These are phyloP conservation scores for Sclerotinia glacialis DNA, from an alignment of 2,329 filamentous ascomycete species.

Conservation along the genomic window DNA sequence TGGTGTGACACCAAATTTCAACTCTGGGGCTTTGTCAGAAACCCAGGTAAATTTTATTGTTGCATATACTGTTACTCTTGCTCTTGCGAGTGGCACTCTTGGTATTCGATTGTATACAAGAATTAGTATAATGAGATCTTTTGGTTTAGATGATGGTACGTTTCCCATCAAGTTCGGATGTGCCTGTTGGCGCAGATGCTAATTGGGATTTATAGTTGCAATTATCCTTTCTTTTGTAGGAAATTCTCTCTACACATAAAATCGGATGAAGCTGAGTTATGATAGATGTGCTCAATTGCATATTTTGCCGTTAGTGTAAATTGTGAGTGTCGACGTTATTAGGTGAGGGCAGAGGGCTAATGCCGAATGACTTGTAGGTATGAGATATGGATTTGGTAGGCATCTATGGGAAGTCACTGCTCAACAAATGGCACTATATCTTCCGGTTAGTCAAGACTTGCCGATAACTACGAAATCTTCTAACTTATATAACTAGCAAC, in stretches of 20 bases:
- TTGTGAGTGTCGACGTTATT: neutral
- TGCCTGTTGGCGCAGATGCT: neutral
- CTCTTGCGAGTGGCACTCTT: neutral
- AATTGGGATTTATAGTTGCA: neutral
- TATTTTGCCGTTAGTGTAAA: neutral
- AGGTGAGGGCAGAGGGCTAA: no score
- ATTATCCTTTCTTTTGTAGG: conserved; percentile 4
- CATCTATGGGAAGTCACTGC: conserved; percentile 9
- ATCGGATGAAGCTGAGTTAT: neutral
- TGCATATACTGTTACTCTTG: conserved; percentile 5
- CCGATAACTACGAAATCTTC: neutral
- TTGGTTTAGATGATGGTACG: conserved; percentile 4
- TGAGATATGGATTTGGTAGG: conserved; percentile 7
- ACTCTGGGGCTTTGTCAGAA: neutral
- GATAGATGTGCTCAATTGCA: conserved; percentile 6
- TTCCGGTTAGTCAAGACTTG: neutral
- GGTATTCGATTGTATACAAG: conserved; percentile 4
- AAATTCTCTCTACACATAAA: neutral
- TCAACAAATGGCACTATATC: neutral
- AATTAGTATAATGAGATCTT: conserved; percentile 4
- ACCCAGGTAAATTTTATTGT: neutral
- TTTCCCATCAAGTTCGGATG: neutral
- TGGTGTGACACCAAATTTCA: neutral
- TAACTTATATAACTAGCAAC: neutral
- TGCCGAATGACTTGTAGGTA: neutral